Base-by-base conservation (phyloP, 768 basidiomycete genomes). In the Mycena capillaripes region DNA sequence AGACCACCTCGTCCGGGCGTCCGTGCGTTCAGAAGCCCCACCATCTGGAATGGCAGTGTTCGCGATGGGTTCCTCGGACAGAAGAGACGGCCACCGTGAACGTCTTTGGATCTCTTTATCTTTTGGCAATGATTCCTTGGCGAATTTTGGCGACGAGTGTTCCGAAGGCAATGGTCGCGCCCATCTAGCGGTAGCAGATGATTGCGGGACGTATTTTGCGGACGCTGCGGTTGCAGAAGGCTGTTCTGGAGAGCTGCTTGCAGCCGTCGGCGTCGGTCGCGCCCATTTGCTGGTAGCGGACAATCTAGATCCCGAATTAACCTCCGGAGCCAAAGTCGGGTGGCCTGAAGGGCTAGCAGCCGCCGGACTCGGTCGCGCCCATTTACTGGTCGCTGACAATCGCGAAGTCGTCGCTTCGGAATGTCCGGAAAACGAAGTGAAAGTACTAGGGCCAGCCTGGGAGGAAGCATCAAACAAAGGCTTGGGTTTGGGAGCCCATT, bases 401-500 rank as follows among this genome's bases (percentile, higher is more conserved):
- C 38, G n/a, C n/a, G n/a, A 11, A 38, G 38, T 38, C 11, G 11
- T 16, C 38, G 53, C 23, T 25, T 46, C 7, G 2, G 60, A 23
- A n/a, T 56, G 30, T 5, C 10, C 61, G 19, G 53, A 9, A 50
- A n/a, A 27, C 6, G 68, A 44, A 8, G 44, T 11, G 12, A 21
- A 19, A 30, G 34, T 40, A 34, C 62, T 71, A n/a, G 70, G 69
- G 27, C 70, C 70, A 9, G 70, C 70, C 62, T 46, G 53, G 36
- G 53, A 34, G 21, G 40, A 55, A 4, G 27, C 10, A n/a, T 61
- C 50, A 10, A 19, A 2, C 50, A 38, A 12, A 56, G 53, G 50
- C 8, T 71, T 59, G n/a, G 64, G 66, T 53, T 44, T 64, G 16
- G 71, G 58, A 0, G 71, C 71, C 71, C 71, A 72, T 72, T 69